A percentile compares a stretch with the other conserved stretches of the same genome.
Conservation (phyloP, 192 early-diverging fungal genomes). For the Podila clonocystis region DNA sequence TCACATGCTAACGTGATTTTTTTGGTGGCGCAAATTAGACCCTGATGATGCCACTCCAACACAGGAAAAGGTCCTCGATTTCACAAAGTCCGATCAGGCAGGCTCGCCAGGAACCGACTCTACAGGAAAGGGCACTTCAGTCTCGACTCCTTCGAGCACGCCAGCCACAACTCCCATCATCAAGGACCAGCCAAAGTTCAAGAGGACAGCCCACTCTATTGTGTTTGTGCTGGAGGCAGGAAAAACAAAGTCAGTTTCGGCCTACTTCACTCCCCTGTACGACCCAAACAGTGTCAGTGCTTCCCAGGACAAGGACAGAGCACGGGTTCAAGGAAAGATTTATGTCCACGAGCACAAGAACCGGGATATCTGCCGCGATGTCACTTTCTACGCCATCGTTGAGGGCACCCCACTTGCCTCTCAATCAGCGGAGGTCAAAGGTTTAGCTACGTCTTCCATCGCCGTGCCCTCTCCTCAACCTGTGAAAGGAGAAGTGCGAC, state of each 20-base stretch:
- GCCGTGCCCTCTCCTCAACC: neutral
- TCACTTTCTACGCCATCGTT: slow-evolving; percentile 68
- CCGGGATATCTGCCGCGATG: slow-evolving; percentile 76
- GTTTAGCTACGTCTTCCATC: neutral
- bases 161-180: slow-evolving; percentile 14
- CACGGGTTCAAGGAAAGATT: slow-evolving; percentile 60
- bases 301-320: slow-evolving; percentile 26
- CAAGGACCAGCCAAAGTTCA: slow-evolving; percentile 58
- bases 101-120: slow-evolving; percentile 31
- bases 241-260: slow-evolving; percentile 70
- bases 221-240: slow-evolving; percentile 76
- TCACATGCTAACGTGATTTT: neutral
- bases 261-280: slow-evolving; percentile 63
- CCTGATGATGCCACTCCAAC: slow-evolving; percentile 27
- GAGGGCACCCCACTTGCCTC: slow-evolving; percentile 18
- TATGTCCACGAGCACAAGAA: slow-evolving; percentile 88
- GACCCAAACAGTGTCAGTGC: slow-evolving; percentile 8
- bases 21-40: slow-evolving; percentile 10
- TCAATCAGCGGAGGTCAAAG: neutral
- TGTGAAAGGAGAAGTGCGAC: no score
- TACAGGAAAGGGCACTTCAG: slow-evolving; percentile 28
- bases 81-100: slow-evolving; percentile 13
- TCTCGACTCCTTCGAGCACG: slow-evolving; percentile 8
- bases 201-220: slow-evolving; percentile 67
- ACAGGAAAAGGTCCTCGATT: slow-evolving; percentile 36